Conservation (phyloP, 2,329 filamentous ascomycete species). For the Neofusicoccum kwambonambiense region DNA sequence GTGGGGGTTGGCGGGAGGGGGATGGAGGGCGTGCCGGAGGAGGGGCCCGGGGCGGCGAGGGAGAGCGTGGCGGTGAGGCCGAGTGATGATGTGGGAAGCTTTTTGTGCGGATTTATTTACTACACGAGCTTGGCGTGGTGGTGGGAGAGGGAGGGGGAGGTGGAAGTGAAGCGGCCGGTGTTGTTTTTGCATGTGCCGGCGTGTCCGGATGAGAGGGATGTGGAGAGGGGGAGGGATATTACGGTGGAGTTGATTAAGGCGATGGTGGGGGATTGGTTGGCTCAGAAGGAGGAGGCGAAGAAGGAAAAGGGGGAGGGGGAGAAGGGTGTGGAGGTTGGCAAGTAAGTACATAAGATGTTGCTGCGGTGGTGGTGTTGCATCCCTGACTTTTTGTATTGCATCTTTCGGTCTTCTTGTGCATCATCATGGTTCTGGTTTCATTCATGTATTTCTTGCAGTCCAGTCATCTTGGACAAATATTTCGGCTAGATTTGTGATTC, state of each 20-base stretch:
- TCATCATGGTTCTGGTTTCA: too few species aligned
- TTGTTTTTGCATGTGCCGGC: conserved; percentile 45
- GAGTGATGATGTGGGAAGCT: conserved; percentile 44
- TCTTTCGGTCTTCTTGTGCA: too few species aligned
- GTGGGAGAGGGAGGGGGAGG: conserved; percentile 24
- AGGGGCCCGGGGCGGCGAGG: background rate
- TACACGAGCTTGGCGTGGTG: conserved; percentile 39
- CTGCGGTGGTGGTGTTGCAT: too few species aligned
- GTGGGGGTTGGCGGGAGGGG: conserved; percentile 27
- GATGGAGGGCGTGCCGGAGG: background rate
- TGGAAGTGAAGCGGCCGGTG: conserved; percentile 29
- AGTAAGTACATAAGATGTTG: too few species aligned
- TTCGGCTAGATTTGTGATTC: too few species aligned
- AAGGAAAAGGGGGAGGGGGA: too few species aligned
- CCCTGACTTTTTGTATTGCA: too few species aligned
- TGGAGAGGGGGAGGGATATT: conserved; percentile 33
- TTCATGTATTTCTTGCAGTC: too few species aligned
- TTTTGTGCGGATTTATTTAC: conserved; percentile 48
- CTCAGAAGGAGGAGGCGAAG: background rate
- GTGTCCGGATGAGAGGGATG: conserved; percentile 33
- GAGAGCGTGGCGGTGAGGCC: conserved; percentile 31
- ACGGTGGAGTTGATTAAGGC: conserved; percentile 34
- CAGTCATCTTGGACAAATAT: too few species aligned
- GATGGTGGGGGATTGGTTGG: conserved; percentile 33
- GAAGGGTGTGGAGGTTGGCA: too few species aligned